Conservation (phyloP, 805 yeast species). For the Yamadazyma endophytica region DNA sequence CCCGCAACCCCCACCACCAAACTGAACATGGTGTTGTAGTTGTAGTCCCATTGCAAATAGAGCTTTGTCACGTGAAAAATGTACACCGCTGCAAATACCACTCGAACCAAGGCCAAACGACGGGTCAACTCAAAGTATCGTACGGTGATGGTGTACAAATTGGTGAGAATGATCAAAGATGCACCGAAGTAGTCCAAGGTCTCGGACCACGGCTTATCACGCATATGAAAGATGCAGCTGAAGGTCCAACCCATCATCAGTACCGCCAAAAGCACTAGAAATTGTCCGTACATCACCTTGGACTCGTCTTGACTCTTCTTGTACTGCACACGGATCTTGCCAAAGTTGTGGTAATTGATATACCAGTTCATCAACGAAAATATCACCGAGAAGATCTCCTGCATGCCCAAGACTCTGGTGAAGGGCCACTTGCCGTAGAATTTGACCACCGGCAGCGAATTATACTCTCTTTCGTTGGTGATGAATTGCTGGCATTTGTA, state of each 20-base stretch:
- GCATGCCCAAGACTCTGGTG: conserved; percentile 29
- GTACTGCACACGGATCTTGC: conserved; percentile 22
- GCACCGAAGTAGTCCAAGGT: conserved; percentile 42
- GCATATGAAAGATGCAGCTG: conserved; percentile 34
- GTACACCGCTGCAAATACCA: conserved; percentile 14
- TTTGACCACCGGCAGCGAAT: conserved; percentile 28
- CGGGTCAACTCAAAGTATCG: conserved; percentile 25
- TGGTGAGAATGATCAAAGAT: conserved; percentile 29
- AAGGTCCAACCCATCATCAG: conserved; percentile 35
- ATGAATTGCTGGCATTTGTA: conserved; percentile 37
- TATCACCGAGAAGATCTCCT: conserved; percentile 31
- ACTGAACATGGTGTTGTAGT: conserved; percentile 31
- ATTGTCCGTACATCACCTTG: conserved; percentile 26
- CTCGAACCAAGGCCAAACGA: conserved; percentile 16
- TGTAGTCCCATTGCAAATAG: conserved; percentile 33
- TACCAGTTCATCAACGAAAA: conserved; percentile 35
- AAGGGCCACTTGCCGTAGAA: conserved; percentile 45
- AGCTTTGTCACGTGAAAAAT: conserved; percentile 25
- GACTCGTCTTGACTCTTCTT: conserved; percentile 15
- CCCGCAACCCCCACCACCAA: conserved; percentile 26
- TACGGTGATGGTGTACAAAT: conserved; percentile 30
- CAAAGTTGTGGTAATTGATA: conserved; percentile 25
- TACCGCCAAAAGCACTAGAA: conserved; percentile 20
- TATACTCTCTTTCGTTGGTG: conserved; percentile 16
- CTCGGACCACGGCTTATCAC: conserved; percentile 36